Evolutionary conservation across 2,329 filamentous ascomycete genomes (phyloP), one percentile per base, ranked within the genome.

Genomic region (Ophiostoma angusticollis): DNA sequence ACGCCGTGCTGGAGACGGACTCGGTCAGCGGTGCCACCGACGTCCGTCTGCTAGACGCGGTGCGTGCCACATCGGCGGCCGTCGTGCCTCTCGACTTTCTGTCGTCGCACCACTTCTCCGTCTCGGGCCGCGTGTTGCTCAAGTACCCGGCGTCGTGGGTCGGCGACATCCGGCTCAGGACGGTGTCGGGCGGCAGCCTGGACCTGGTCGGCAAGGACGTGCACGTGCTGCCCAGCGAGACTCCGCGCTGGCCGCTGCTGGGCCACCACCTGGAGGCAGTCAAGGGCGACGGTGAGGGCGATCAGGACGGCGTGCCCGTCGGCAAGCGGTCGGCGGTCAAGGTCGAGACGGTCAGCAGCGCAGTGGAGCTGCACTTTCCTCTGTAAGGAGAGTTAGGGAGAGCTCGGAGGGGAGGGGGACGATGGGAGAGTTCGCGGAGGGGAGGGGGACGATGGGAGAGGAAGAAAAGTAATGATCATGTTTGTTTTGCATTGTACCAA

Each of bases 81-180:
- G 46, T 44, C 24, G 40, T 49, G 39, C 38, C 49, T 13, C 41
- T 66, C 50, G 48, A 54, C 34, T 50, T 53, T 22, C 52, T 74
- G 5, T 47, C 53, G 25, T 59, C 62, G 3, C 45, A 48, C 6
- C 68, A 74, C 53, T 53, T 43, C 17, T 61, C 63, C 29, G 59
- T 67, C 9, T 67, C 64, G 39, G 68, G 67, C 6, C 35, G 49
- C 23, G 47, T 71, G 34, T 49, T 47, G 12, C 53, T 73, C 17
- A 44, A 36, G 13, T 72, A 70, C 46, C 70, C 71, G 0, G 49
- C 48, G 17, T 54, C 60, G 3, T 74, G 70, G 71, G 62, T 65
- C 45, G 71, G 71, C 12, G 45, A 47, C 16, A 52, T 72, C 24
- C 44, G 44, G 9, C 59, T 63, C 11, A 40, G 57, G 42, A 58